Conservation (phyloP, 345 rosid species). For the Leavenworthia alabamica region DNA sequence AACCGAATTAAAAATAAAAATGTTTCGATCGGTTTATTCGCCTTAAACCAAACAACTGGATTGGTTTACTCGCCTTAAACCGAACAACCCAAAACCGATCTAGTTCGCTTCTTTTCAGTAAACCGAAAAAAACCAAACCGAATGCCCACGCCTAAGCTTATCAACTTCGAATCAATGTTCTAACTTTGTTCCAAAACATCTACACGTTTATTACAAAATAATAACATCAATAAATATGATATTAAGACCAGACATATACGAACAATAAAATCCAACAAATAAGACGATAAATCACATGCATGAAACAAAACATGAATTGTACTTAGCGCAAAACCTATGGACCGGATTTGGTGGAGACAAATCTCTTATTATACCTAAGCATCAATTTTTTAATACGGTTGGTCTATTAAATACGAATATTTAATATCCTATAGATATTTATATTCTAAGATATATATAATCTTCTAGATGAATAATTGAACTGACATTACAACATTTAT, state of each 20-base stretch:
- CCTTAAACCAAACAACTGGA: too few species aligned
- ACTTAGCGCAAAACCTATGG: background rate
- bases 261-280: background rate
- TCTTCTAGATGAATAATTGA: slow-evolving; percentile 30
- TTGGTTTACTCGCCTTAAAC: too few species aligned
- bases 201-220: slow-evolving; percentile 19
- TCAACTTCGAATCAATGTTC: slow-evolving; percentile 8
- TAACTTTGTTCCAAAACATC: slow-evolving; percentile 8
- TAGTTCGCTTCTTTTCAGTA: too few species aligned
- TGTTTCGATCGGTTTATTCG: too few species aligned
- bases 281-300: slow-evolving; percentile 20
- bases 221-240: background rate
- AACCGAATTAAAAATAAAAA: too few species aligned
- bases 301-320: background rate
- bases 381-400: background rate
- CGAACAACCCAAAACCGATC: too few species aligned
- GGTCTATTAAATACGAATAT: slow-evolving; percentile 5
- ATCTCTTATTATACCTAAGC: background rate
- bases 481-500: slow-evolving; percentile 15
- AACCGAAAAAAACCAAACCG: too few species aligned
- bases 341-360: slow-evolving; percentile 19
- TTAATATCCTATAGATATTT: background rate
- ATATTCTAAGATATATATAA: slow-evolving; percentile 12
- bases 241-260: background rate
- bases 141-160: too few species aligned